Evolutionary conservation across 2,329 filamentous ascomycete genomes (phyloP).

Genomic region (Beauveria pseudobassiana): DNA sequence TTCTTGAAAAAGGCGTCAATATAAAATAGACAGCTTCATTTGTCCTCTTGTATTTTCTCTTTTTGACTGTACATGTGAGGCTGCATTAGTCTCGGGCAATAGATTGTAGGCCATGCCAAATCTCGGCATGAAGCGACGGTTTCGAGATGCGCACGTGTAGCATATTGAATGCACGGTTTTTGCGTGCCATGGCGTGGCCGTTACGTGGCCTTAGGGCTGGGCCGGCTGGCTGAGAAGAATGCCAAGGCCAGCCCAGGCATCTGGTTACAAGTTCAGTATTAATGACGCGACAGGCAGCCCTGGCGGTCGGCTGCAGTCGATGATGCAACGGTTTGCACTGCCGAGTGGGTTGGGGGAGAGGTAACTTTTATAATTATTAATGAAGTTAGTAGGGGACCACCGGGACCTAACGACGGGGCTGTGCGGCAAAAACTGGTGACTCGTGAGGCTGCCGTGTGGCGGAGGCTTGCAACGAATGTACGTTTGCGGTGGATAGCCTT

Average conservation of each 20-base stretch:
- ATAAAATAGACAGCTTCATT: slow-evolving; percentile 2
- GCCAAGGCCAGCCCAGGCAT: not conserved
- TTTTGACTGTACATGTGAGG: not conserved
- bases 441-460: not conserved
- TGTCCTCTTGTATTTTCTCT: not conserved
- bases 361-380: no score
- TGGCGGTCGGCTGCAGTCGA: not conserved
- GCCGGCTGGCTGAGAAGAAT: not conserved
- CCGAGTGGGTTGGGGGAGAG: not conserved
- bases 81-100: not conserved
- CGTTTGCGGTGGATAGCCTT: not conserved
- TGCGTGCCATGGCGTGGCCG: not conserved
- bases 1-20: not conserved
- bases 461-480: not conserved
- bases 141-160: not conserved
- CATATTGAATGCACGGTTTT: not conserved
- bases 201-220: slow-evolving; percentile 3
- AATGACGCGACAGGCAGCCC: not conserved
- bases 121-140: not conserved
- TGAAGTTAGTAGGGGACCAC: not conserved
- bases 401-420: not conserved
- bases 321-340: slow-evolving; percentile 3
- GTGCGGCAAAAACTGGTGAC: not conserved
- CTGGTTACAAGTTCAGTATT: not conserved
- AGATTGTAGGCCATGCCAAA: not conserved